These are phyloP conservation scores for Trichosanthes cucumerina DNA, from an alignment of 306 rosid species.

Conservation along the genomic window DNA sequence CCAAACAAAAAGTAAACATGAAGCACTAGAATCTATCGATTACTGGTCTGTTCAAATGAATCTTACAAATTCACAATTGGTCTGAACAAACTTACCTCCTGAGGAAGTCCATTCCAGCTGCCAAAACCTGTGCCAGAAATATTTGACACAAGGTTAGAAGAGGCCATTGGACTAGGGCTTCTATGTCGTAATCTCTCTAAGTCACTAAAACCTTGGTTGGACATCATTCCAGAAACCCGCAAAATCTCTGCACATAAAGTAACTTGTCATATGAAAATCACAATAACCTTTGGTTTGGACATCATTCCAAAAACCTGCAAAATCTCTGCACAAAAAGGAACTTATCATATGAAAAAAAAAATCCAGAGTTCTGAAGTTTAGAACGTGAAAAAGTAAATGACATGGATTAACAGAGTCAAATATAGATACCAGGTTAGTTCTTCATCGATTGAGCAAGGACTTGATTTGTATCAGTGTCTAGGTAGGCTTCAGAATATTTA, in stretches of 20 bases:
- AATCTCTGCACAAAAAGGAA: slow-evolving; percentile 50
- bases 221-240: slow-evolving; percentile 89
- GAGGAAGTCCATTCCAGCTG: slow-evolving; percentile 87
- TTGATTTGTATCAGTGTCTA: background rate
- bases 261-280: slow-evolving; percentile 32
- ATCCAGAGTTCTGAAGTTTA: background rate
- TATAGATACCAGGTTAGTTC: background rate
- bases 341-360: background rate
- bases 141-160: slow-evolving; percentile 77
- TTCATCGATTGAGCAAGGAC: background rate
- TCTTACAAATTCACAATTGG: background rate
- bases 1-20: background rate
- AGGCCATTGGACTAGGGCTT: slow-evolving; percentile 99
- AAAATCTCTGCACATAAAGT: slow-evolving; percentile 37
- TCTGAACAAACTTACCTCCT: slow-evolving; percentile 47
- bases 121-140: slow-evolving; percentile 68
- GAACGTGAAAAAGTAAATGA: background rate
- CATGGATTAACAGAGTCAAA: background rate
- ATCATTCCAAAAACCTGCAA: slow-evolving; percentile 79
- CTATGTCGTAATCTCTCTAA: slow-evolving; percentile 89
- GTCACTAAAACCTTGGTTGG: slow-evolving; percentile 96
- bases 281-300: slow-evolving; percentile 88
- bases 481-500: background rate
- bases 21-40: background rate
- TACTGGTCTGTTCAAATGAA: background rate